phyloP scores from a whole-genome alignment of 225 moss, liverwort and hornwort species.

The Climacium dendroides region DNA sequence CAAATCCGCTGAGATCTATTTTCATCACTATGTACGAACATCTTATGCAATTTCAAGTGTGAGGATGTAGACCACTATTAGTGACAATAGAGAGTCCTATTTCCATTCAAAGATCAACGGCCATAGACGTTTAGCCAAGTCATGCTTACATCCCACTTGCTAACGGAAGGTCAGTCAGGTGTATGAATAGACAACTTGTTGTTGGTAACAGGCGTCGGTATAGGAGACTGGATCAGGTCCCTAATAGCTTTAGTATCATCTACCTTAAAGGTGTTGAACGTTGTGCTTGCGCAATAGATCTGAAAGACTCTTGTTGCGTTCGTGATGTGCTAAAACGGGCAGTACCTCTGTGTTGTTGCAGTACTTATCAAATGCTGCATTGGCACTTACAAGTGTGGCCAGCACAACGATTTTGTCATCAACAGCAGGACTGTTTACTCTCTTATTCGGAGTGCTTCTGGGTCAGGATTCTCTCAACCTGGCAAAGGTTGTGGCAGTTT shows the following conservation, averaged over 20 bases:
- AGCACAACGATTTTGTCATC: conserved; percentile 96
- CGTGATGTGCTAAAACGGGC: background rate
- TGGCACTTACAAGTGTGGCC: conserved; percentile 92
- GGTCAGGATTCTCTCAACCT: conserved; percentile 87
- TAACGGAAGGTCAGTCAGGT: background rate
- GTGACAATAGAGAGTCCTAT: background rate
- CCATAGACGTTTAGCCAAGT: background rate
- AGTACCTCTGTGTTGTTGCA: conserved; percentile 14
- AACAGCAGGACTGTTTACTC: conserved; percentile 83
- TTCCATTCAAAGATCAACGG: background rate
- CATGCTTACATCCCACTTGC: background rate
- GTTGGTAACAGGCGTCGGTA: background rate
- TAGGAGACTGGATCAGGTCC: background rate
- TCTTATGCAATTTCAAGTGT: background rate
- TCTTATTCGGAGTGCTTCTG: conserved; percentile 73
- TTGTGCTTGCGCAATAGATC: background rate
- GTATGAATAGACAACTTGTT: background rate
- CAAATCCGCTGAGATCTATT: background rate
- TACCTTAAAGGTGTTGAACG: background rate
- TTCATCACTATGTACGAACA: background rate
- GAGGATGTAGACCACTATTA: background rate
- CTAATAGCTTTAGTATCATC: background rate
- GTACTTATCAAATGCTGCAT: conserved; percentile 91
- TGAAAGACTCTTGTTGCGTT: background rate
- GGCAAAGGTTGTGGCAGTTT: conserved; percentile 77